Conservation (phyloP, 2,329 filamentous ascomycete species). For the Calonectria pseudoreteaudii region DNA sequence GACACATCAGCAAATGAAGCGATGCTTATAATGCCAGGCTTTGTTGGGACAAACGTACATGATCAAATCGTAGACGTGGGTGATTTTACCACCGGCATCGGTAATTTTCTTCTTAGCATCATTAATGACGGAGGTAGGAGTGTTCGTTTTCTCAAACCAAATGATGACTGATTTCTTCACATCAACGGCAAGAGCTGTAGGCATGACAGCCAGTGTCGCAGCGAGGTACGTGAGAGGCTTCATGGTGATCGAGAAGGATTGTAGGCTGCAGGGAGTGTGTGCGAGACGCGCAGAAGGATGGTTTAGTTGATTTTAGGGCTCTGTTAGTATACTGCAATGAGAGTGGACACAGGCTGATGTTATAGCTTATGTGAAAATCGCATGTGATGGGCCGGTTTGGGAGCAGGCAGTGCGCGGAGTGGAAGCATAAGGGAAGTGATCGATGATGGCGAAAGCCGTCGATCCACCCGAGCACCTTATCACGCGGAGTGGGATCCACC, state of each 20-base stretch:
- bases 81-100: conserved; percentile 80
- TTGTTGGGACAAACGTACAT: conserved; percentile 63
- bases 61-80: conserved; percentile 78
- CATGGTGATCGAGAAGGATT: conserved; percentile 62
- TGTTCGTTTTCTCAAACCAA: conserved; percentile 76
- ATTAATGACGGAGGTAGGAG: conserved; percentile 73
- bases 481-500: conserved; percentile 15
- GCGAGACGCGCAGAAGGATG: neutral
- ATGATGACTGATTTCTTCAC: conserved; percentile 81
- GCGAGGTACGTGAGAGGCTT: conserved; percentile 67
- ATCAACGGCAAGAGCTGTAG: conserved; percentile 72
- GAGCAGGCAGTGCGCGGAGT: neutral
- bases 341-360: neutral
- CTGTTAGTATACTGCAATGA: neutral
- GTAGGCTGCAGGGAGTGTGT: neutral
- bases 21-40: neutral
- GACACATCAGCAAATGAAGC: conserved; percentile 38
- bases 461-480: conserved; percentile 10
- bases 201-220: conserved; percentile 67
- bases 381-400: neutral
- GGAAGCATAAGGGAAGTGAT: neutral
- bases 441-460: conserved; percentile 8
- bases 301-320: too few species aligned
- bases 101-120: conserved; percentile 78
- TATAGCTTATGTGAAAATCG: conserved; percentile 4